phyloP scores from a whole-genome alignment of 331 rosid species.

The Arachis monticola region DNA sequence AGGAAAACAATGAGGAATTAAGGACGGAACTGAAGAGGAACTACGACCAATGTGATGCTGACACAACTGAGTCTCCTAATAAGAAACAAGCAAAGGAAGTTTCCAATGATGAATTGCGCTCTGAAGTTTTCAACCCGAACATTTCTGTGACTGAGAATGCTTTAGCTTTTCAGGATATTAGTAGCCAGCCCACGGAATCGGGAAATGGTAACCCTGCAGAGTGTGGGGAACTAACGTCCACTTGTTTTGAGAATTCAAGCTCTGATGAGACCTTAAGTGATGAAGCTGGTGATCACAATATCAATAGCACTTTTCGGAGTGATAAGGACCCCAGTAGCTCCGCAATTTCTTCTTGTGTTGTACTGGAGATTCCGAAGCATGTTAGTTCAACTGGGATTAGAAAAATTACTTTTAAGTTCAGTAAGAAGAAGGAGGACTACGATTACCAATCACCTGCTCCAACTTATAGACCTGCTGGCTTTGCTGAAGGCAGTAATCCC shows the following conservation, averaged over 20 bases:
- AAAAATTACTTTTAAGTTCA: conserved; percentile 85
- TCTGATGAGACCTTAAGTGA: conserved; percentile 66
- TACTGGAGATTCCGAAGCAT: conserved; percentile 81
- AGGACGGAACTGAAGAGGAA: conserved; percentile 73
- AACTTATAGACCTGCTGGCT: background rate
- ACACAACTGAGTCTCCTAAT: conserved; percentile 54
- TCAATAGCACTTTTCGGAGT: conserved; percentile 38
- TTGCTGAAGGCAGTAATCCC: conserved; percentile 26
- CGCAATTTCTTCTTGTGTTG: conserved; percentile 63
- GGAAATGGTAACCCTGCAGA: conserved; percentile 53
- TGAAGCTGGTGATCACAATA: conserved; percentile 48
- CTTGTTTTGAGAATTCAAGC: conserved; percentile 68
- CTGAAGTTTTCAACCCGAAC: conserved; percentile 84
- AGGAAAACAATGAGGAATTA: conserved; percentile 49
- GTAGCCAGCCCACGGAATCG: conserved; percentile 69
- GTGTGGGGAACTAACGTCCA: conserved; percentile 80
- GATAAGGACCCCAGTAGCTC: conserved; percentile 44
- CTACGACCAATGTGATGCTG: conserved; percentile 53
- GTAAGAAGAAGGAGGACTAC: conserved; percentile 79
- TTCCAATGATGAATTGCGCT: conserved; percentile 82
- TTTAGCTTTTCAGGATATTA: conserved; percentile 67
- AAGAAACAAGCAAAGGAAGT: conserved; percentile 81
- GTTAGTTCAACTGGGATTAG: conserved; percentile 78
- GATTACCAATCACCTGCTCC: conserved; percentile 31
- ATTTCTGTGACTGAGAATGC: conserved; percentile 64